These are phyloP conservation scores for Scedosporium dehoogii DNA, from an alignment of 2,329 filamentous ascomycete species.

Conservation along the genomic window DNA sequence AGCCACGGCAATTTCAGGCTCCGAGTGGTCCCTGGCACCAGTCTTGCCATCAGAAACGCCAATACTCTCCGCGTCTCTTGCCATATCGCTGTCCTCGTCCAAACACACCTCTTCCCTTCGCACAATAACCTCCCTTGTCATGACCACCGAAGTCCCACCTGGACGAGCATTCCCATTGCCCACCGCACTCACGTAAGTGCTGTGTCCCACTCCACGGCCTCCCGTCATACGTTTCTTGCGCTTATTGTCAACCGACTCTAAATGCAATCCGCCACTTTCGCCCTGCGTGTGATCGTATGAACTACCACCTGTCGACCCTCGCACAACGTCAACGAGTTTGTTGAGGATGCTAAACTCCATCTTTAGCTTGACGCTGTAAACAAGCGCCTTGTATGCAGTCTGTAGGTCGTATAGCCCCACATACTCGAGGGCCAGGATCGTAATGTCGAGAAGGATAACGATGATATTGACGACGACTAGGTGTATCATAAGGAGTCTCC, in stretches of 20 bases:
- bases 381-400: slow-evolving; percentile 22
- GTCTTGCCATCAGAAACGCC: background rate
- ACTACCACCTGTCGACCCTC: background rate
- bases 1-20: background rate
- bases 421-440: slow-evolving; percentile 22
- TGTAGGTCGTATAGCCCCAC: slow-evolving; percentile 22
- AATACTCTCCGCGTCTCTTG: background rate
- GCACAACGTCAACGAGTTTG: slow-evolving; percentile 20
- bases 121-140: background rate
- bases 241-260: background rate
- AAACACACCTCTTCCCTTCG: background rate
- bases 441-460: slow-evolving; percentile 35
- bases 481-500: slow-evolving; percentile 22
- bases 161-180: background rate
- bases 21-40: background rate
- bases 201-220: background rate
- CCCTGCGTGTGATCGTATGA: background rate
- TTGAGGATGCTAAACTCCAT: slow-evolving; percentile 25
- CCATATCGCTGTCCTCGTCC: background rate
- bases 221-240: background rate
- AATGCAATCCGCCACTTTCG: background rate
- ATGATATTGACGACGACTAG: slow-evolving; percentile 34
- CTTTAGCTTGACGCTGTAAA: slow-evolving; percentile 27
- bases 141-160: background rate
- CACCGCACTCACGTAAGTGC: background rate